Percentiles rank a stretch among this genome's conserved stretches.
Evolutionary conservation across 2,329 filamentous ascomycete genomes (phyloP).

Genomic region (Hypoxylon sp.): DNA sequence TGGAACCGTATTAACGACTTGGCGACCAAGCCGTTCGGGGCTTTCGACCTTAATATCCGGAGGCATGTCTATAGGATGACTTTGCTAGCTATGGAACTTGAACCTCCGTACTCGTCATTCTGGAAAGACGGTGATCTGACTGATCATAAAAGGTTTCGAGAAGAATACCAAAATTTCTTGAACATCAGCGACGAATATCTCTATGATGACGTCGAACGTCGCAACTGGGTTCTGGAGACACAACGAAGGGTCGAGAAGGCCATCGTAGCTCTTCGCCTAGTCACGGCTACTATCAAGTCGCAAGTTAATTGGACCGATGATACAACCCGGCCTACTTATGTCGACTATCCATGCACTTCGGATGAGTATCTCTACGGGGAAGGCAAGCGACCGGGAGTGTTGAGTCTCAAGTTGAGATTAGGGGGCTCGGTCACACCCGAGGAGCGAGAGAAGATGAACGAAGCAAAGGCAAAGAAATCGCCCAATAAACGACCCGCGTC

Average conservation of each 20-base stretch:
- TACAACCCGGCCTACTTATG: conserved; percentile 29
- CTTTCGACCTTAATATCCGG: not conserved
- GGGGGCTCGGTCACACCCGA: conserved; percentile 25
- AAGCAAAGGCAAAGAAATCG: not conserved
- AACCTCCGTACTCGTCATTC: not conserved
- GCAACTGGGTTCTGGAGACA: conserved; percentile 6
- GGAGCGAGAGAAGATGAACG: conserved; percentile 4
- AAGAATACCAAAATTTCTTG: conserved; percentile 7
- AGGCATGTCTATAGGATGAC: conserved; percentile 21
- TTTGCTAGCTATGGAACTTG: not conserved
- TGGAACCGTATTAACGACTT: conserved; percentile 5
- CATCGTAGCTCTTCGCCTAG: conserved; percentile 21
- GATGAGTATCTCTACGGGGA: conserved; percentile 27
- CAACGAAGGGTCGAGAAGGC: conserved; percentile 15
- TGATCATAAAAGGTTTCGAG: not conserved
- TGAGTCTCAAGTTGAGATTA: conserved; percentile 25
- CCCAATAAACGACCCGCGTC: conserved; percentile 13
- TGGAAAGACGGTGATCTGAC: conserved; percentile 12
- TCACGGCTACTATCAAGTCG: not conserved
- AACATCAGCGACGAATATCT: not conserved
- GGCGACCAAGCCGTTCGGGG: not conserved
- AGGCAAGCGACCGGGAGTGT: conserved; percentile 28
- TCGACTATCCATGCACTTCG: conserved; percentile 19
- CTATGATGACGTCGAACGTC: not conserved
- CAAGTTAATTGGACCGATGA: conserved; percentile 8